Evolutionary conservation across 177 flowering plant species (phyloP).

Genomic region (Vitis hybrid): DNA sequence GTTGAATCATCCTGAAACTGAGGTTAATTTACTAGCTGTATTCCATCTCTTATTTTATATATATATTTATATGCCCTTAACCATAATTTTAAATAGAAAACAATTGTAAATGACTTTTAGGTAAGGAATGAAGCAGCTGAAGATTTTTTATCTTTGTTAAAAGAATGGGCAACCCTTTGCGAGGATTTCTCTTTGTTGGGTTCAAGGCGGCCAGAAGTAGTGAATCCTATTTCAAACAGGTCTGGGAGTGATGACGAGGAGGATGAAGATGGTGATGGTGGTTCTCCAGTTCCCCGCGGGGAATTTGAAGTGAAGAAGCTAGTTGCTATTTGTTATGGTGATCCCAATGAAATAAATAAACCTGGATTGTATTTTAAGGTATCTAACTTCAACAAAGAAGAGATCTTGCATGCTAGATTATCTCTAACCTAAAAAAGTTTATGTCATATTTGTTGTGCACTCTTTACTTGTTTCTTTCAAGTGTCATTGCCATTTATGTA

Average conservation of each 20-base stretch:
- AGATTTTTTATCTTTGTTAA: conserved; percentile 55
- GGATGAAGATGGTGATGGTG: conserved; percentile 8
- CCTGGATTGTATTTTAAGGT: conserved; percentile 66
- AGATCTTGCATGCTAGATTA: too few species aligned
- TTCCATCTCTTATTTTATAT: too few species aligned
- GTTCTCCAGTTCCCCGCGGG: conserved; percentile 11
- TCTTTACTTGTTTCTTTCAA: too few species aligned
- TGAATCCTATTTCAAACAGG: neutral
- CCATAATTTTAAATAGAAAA: neutral
- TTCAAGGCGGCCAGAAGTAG: conserved; percentile 7
- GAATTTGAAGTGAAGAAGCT: conserved; percentile 69
- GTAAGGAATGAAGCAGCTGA: conserved; percentile 76
- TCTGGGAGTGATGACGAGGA: conserved; percentile 15
- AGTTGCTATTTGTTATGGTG: conserved; percentile 64
- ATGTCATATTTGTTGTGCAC: too few species aligned
- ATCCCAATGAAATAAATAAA: conserved; percentile 38
- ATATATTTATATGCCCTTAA: neutral
- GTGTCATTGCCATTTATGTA: too few species aligned
- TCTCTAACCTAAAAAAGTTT: too few species aligned
- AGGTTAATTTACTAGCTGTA: conserved; percentile 31
- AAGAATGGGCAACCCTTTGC: conserved; percentile 78
- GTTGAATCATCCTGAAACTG: conserved; percentile 69
- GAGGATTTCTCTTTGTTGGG: conserved; percentile 23
- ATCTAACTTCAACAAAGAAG: neutral
- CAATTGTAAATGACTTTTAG: conserved; percentile 22